These are phyloP conservation scores for Malassezia equina DNA, from an alignment of 1,284 basidiomycete species.

Conservation along the genomic window DNA sequence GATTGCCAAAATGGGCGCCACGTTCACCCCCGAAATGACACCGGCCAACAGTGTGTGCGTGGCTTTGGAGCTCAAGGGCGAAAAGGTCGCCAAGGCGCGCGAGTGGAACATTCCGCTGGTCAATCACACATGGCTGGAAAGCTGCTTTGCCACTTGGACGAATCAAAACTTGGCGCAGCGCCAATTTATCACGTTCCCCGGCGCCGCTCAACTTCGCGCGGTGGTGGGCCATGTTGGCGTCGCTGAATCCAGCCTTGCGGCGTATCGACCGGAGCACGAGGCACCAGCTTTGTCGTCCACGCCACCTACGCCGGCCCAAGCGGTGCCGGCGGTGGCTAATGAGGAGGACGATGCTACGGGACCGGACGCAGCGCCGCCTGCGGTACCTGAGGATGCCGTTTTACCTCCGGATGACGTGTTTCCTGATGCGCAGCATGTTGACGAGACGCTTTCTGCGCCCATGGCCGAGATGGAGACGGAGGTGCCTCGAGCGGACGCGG, in stretches of 20 bases:
- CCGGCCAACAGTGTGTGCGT: conserved; percentile 62
- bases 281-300: neutral
- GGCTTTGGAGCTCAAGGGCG: conserved; percentile 68
- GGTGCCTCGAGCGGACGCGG: neutral
- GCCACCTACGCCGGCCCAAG: neutral
- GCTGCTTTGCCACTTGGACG: conserved; percentile 56
- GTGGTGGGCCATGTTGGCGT: conserved; percentile 7
- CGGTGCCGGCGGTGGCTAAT: neutral
- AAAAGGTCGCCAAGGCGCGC: conserved; percentile 63
- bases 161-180: conserved; percentile 16
- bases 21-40: conserved; percentile 68
- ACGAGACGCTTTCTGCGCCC: neutral
- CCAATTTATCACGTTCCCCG: conserved; percentile 16
- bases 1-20: conserved; percentile 64
- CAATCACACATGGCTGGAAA: conserved; percentile 79
- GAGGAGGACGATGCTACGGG: neutral
- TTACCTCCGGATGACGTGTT: neutral
- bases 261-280: neutral
- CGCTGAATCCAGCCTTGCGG: conserved; percentile 3
- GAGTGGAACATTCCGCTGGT: conserved; percentile 74
- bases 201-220: conserved; percentile 3
- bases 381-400: neutral
- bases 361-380: neutral
- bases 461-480: neutral
- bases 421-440: neutral